phyloP scores from a whole-genome alignment of 1,284 basidiomycete species.

The Moesziomyces aphidis region DNA sequence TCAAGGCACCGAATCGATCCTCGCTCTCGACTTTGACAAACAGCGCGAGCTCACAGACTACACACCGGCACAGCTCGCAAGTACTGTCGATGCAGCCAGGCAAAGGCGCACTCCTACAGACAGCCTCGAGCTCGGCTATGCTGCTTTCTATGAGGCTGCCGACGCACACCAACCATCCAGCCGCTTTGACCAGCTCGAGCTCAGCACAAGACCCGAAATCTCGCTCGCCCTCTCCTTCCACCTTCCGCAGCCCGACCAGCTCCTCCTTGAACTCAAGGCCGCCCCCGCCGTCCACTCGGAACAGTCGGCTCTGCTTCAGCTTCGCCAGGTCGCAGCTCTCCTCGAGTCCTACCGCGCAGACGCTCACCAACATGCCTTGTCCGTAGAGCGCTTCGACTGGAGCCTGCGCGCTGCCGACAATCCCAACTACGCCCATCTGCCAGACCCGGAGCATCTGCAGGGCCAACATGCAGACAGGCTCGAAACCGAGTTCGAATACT shows the following conservation, averaged over 20 bases:
- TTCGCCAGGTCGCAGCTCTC: constrained; percentile 45
- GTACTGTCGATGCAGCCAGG: constrained; percentile 10
- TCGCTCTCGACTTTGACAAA: constrained; percentile 41
- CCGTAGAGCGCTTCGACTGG: constrained; percentile 36
- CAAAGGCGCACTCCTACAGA: not conserved
- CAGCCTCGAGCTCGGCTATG: constrained; percentile 33
- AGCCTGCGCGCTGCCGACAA: constrained; percentile 51
- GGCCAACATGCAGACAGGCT: constrained; percentile 42
- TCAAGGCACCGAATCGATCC: constrained; percentile 12
- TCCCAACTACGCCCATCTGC: constrained; percentile 30
- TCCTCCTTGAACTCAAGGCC: constrained; percentile 40
- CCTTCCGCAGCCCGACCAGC: not conserved
- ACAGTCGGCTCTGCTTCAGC: constrained; percentile 47
- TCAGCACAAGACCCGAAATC: constrained; percentile 21
- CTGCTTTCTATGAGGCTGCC: constrained; percentile 23
- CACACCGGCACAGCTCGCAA: constrained; percentile 12
- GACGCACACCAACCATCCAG: not conserved
- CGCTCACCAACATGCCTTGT: constrained; percentile 31
- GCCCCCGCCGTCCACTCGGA: constrained; percentile 45
- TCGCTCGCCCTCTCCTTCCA: constrained; percentile 36
- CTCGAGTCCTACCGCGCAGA: constrained; percentile 35
- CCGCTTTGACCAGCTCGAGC: constrained; percentile 21
- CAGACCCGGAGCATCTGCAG: constrained; percentile 28
- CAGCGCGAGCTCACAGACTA: constrained; percentile 16
- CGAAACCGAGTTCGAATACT: constrained; percentile 55